Evolutionary conservation across 805 yeast genomes (phyloP).

Genomic region (Vanderwaltozyma yarrowii): DNA sequence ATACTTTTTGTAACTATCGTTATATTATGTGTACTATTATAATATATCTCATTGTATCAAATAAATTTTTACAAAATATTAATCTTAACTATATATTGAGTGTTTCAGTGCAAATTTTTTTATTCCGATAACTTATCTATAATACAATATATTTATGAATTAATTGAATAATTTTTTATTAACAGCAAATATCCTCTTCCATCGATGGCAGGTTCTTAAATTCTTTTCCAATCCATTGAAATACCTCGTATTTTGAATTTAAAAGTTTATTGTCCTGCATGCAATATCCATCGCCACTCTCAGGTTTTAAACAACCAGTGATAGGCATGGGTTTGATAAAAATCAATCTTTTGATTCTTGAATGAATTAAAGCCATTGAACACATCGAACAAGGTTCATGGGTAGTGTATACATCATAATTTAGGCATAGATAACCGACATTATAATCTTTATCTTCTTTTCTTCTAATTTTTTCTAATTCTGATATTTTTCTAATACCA

Average conservation of each 20-base stretch:
- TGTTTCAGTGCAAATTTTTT: too few species aligned
- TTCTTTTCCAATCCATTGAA: conserved; percentile 52
- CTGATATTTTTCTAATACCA: conserved; percentile 58
- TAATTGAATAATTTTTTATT: too few species aligned
- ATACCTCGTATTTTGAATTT: conserved; percentile 82
- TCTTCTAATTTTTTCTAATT: conserved; percentile 36
- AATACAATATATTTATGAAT: too few species aligned
- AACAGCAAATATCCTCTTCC: conserved; percentile 21
- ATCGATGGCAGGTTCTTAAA: conserved; percentile 12
- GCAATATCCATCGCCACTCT: conserved; percentile 57
- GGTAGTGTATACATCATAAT: conserved; percentile 71
- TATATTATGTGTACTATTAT: too few species aligned
- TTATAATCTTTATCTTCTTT: conserved; percentile 1
- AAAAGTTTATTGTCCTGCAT: conserved; percentile 66
- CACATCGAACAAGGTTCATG: conserved; percentile 98
- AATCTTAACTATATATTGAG: too few species aligned
- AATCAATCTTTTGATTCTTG: conserved; percentile 62
- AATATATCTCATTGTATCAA: too few species aligned
- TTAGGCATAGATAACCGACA: conserved; percentile 56
- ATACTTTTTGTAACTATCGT: too few species aligned
- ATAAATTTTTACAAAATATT: too few species aligned
- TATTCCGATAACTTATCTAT: too few species aligned
- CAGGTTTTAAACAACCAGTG: conserved; percentile 47
- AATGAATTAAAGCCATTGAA: conserved; percentile 89
- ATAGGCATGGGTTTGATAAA: conserved; percentile 40